These are phyloP conservation scores for Trichosporon asahii DNA, from an alignment of 1,284 basidiomycete genomes.

Conservation along the genomic window DNA sequence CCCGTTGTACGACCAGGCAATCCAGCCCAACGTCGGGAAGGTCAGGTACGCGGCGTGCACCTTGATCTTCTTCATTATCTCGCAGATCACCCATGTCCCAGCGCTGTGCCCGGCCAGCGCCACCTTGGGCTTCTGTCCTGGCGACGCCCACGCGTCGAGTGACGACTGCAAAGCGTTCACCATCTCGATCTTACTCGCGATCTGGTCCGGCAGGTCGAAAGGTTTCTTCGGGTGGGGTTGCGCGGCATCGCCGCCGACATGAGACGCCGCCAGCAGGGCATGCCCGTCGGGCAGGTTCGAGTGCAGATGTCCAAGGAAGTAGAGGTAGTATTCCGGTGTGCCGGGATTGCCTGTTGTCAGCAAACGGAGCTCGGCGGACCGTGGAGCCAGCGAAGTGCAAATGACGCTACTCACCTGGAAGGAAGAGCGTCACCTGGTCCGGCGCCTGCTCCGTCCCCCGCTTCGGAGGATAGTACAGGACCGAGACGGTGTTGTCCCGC, in stretches of 20 bases:
- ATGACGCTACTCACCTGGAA: constrained; percentile 34
- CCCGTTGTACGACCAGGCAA: constrained; percentile 44
- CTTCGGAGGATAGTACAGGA: constrained; percentile 42
- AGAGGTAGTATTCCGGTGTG: constrained; percentile 48
- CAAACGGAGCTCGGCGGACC: background rate
- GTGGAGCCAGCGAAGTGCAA: too few relatives aligned
- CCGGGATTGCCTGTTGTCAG: constrained; percentile 48
- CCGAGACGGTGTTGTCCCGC: constrained; percentile 16
- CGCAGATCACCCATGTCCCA: constrained; percentile 44
- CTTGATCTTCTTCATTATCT: constrained; percentile 36
- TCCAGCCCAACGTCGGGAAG: constrained; percentile 47
- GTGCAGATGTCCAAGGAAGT: constrained; percentile 44
- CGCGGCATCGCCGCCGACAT: constrained; percentile 46
- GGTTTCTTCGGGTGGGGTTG: constrained; percentile 28
- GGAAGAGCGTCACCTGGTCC: constrained; percentile 35
- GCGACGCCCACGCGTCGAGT: constrained; percentile 33
- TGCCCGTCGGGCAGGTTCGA: constrained; percentile 39
- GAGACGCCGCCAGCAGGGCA: constrained; percentile 46
- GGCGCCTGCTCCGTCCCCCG: constrained; percentile 23
- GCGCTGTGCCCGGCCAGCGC: constrained; percentile 48
- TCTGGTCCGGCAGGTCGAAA: constrained; percentile 37
- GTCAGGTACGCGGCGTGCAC: constrained; percentile 36
- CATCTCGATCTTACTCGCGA: constrained; percentile 48
- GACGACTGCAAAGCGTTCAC: constrained; percentile 26
- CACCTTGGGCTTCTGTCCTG: constrained; percentile 25